These are phyloP conservation scores for Pyrus betulifolia DNA, from an alignment of 306 rosid genomes.

Conservation along the genomic window DNA sequence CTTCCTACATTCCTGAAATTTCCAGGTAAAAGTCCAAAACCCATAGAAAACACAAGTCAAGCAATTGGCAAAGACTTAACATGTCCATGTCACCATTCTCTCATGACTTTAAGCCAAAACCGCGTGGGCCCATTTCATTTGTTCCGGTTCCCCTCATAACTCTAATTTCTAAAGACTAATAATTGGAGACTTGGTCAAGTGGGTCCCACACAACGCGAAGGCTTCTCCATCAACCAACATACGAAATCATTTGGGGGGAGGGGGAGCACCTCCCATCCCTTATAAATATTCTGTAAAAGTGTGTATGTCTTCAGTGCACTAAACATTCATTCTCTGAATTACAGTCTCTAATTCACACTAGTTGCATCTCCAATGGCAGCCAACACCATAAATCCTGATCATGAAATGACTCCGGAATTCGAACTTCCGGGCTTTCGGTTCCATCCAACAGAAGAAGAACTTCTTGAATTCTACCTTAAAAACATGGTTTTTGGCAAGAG, in stretches of 20 bases:
- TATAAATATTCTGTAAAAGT: neutral
- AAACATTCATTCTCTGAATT: neutral
- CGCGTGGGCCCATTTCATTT: conserved; percentile 52
- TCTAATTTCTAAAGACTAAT: neutral
- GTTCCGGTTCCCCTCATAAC: neutral
- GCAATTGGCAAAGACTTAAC: neutral
- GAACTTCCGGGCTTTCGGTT: conserved; percentile 87
- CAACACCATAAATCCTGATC: neutral
- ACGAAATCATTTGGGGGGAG: neutral
- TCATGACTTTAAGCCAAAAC: conserved; percentile 24
- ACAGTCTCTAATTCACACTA: neutral
- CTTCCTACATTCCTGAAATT: neutral
- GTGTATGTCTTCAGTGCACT: conserved; percentile 1
- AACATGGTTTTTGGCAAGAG: conserved; percentile 56
- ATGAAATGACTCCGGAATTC: conserved; percentile 35
- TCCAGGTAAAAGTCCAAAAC: conserved; percentile 41
- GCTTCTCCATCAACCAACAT: neutral
- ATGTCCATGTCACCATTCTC: neutral
- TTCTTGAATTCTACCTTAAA: conserved; percentile 79
- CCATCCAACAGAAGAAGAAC: conserved; percentile 96
- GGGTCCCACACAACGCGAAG: neutral
- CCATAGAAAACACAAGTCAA: conserved; percentile 8
- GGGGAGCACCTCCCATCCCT: neutral
- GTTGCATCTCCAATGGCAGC: conserved; percentile 8
- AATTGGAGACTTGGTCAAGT: conserved; percentile 23